These are phyloP conservation scores for Colletotrichum godetiae DNA, from an alignment of 2,329 filamentous ascomycete genomes.

Conservation along the genomic window DNA sequence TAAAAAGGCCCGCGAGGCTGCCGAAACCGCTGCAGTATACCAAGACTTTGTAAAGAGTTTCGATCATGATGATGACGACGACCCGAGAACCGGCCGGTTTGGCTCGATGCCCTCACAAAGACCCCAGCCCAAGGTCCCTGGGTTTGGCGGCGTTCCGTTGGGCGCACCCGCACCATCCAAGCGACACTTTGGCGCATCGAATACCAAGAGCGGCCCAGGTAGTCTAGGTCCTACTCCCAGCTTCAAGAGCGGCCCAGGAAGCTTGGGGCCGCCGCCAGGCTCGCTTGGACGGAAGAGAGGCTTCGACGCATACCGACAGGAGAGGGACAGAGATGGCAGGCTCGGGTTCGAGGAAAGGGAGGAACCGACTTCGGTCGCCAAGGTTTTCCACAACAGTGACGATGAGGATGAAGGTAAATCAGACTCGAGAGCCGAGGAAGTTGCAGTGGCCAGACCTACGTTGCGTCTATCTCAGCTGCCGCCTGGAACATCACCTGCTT, in stretches of 20 bases:
- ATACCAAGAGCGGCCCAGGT: constrained; percentile 70
- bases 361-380: constrained; percentile 70
- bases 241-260: constrained; percentile 71
- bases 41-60: constrained; percentile 89
- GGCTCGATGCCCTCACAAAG: constrained; percentile 25
- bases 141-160: constrained; percentile 42
- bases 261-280: constrained; percentile 64
- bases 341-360: constrained; percentile 54
- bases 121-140: constrained; percentile 32
- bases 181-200: constrained; percentile 74
- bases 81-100: constrained; percentile 43
- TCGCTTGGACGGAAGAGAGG: constrained; percentile 66
- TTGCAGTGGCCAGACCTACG: constrained; percentile 71
- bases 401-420: constrained; percentile 62
- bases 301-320: constrained; percentile 56
- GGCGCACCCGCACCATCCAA: constrained; percentile 52
- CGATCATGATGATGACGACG: constrained; percentile 68
- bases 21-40: constrained; percentile 87
- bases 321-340: constrained; percentile 44
- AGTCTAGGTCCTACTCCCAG: constrained; percentile 67
- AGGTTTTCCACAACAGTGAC: constrained; percentile 78
- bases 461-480: constrained; percentile 71
- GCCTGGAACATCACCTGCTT: constrained; percentile 67
- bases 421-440: constrained; percentile 64
- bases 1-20: constrained; percentile 84